Conservation (phyloP, 805 yeast genomes). For the Allodekkera sacchari region DNA sequence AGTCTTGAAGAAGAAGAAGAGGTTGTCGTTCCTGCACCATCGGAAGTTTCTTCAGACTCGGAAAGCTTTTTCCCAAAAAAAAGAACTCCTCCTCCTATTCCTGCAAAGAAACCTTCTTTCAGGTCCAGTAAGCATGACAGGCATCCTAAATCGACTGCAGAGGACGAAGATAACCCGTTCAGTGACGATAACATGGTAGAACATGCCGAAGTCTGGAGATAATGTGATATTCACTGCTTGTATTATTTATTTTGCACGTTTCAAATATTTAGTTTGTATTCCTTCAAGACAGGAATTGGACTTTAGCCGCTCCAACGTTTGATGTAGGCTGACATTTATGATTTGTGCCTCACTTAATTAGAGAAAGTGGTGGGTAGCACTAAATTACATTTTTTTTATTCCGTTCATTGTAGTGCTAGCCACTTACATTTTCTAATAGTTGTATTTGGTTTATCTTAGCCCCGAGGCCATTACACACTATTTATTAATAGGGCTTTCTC, state of each 20-base stretch:
- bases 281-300: not conserved
- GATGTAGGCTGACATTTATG: too few relatives aligned
- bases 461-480: too few relatives aligned
- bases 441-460: too few relatives aligned
- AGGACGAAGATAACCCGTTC: conserved; percentile 23
- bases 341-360: too few relatives aligned
- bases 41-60: not conserved
- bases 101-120: conserved; percentile 15
- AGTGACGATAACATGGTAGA: conserved; percentile 24
- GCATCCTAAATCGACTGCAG: conserved; percentile 2
- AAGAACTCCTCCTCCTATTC: conserved; percentile 21
- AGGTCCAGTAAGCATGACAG: conserved; percentile 5
- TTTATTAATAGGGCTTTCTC: too few relatives aligned
- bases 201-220: conserved; percentile 22
- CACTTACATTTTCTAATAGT: too few relatives aligned
- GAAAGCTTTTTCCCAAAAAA: not conserved
- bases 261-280: not conserved
- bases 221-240: not conserved
- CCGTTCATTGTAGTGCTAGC: too few relatives aligned
- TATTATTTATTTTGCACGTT: not conserved
- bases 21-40: not conserved
- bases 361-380: too few relatives aligned
- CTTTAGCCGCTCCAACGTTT: too few relatives aligned
- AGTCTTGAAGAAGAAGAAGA: not conserved
- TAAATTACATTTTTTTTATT: too few relatives aligned